Evolutionary conservation across 768 basidiomycete species (phyloP), one percentile per base, ranked within the genome.

Genomic region (Hemileccinum rubropunctum): DNA sequence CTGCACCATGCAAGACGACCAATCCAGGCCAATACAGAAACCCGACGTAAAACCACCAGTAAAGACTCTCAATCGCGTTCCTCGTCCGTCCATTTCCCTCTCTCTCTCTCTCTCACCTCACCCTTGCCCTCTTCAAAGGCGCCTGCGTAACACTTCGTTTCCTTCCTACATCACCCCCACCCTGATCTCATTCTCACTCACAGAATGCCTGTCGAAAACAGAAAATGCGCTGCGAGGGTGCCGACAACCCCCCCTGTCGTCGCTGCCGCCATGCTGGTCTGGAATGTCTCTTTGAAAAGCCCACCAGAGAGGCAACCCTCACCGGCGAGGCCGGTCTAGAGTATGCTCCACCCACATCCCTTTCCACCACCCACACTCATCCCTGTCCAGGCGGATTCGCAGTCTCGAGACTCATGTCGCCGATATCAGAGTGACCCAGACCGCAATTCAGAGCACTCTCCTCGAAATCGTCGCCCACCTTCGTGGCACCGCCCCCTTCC

Each of bases 171-270:
- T 43, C 42, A 27, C 51, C 41, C 47, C 2, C 37, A 1, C 8
- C 52, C 54, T 62, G 58, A 67, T 55, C 47, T 41, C 36, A 26
- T 53, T 27, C 43, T 38, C 37, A 21, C 34, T 45, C 36, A 36
- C 65, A 94, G 91, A 95, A 95, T 83, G 90, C 92, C 15, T 95
- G 94, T 69, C 77, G 94, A 59, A 90, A 92, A 63, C 93, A 95
- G 76, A 97, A 97, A 74, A 97, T 97, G 95, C 79, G 93, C 59
- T 98, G 94, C 65, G 92, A 95, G 68, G 93, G 92, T 2, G 95
- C 93, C 14, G 95, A 97, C 66, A 93, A 91, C 61, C 94, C 95
- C 21, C 95, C 95, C n/a, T 98, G 95, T 71, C 85, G 88, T 61
- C 83, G 95, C 38, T 98, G 95, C 71, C 80, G 90, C 28, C 88